Base-by-base conservation (phyloP, 176 grass and related monocot species). In the Zoysia japonica region DNA sequence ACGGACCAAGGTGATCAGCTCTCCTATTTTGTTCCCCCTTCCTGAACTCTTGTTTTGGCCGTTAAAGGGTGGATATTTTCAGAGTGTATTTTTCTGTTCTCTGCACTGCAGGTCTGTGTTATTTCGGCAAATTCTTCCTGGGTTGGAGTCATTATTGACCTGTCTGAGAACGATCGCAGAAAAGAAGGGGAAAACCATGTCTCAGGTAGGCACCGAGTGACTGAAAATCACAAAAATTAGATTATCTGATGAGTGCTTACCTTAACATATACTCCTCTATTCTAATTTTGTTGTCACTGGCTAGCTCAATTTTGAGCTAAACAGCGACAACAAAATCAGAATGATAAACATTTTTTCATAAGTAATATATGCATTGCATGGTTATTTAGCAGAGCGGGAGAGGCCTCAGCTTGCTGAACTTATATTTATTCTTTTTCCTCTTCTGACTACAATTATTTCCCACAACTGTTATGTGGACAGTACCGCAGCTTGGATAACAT, bases 61-160 rank as follows among this genome's bases (percentile, higher is more conserved):
- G 75, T 48, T 71, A 28, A 73, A 49, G 28, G 10, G 19, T 43
- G 45, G 12, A 59, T 64, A 37, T 20, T 78, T 17, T 39, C 49
- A 54, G 36, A 41, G 1, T 70, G 46, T 41, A 19, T 77, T 72
- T 28, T 3, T 67, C 75, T 83, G 43, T 61, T 47, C 7, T 76
- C 65, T 52, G 6, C 84, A 77, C 61, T 66, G 8, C 88, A 99
- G 96, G 76, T 83, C 74, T 45, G 75, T 99, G 55, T 81, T 99
- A 61, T 95, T 99, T 79, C 86, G 90, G 17, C 96, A 99, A 83
- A 91, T 99, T 85, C 88, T 99, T 63, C 96, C 96, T 78, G 90
- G 92, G 36, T 46, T 99, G 50, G 84, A 84, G n/a, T 68, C 90
- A 79, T 74, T 95, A 61, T 84, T 98, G 57, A 52, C 56, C 77